phyloP scores from a whole-genome alignment of 352 stramenopile genomes.

The Phytopythium sindhum region DNA sequence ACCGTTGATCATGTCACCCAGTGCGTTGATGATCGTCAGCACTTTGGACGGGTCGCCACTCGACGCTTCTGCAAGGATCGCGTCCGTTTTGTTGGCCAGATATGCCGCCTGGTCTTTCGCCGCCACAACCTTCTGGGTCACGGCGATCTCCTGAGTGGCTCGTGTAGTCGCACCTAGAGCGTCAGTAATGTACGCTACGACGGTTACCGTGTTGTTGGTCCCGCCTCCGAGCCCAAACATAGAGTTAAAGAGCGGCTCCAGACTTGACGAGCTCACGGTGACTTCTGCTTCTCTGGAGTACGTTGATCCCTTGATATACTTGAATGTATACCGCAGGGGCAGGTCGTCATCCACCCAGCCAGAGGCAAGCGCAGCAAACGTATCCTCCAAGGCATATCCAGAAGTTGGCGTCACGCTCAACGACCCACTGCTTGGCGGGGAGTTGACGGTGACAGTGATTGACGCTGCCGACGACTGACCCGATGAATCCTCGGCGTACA shows the following conservation, averaged over 20 bases:
- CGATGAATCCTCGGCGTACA: conserved; percentile 40
- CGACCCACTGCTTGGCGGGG: conserved; percentile 44
- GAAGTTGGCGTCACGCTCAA: conserved; percentile 35
- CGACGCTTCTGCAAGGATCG: conserved; percentile 38
- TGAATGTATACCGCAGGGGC: conserved; percentile 68
- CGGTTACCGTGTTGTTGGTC: conserved; percentile 55
- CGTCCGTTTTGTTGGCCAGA: conserved; percentile 47
- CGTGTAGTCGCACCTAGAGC: conserved; percentile 42
- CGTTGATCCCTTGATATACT: conserved; percentile 59
- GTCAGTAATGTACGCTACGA: conserved; percentile 64
- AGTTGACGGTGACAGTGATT: conserved; percentile 45
- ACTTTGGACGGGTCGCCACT: conserved; percentile 57
- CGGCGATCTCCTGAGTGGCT: conserved; percentile 46
- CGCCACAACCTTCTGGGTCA: conserved; percentile 38
- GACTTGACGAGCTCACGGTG: conserved; percentile 45
- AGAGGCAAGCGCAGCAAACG: conserved; percentile 39
- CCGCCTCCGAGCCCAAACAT: conserved; percentile 52
- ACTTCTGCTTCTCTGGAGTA: conserved; percentile 46
- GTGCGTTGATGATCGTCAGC: conserved; percentile 59
- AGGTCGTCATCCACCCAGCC: conserved; percentile 70
- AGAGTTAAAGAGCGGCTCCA: conserved; percentile 48
- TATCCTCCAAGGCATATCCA: conserved; percentile 51
- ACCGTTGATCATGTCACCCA: conserved; percentile 60
- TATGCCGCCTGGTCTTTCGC: conserved; percentile 47
- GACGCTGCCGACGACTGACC: conserved; percentile 35